phyloP scores from a whole-genome alignment of 768 basidiomycete genomes.

The Mycena floridula region DNA sequence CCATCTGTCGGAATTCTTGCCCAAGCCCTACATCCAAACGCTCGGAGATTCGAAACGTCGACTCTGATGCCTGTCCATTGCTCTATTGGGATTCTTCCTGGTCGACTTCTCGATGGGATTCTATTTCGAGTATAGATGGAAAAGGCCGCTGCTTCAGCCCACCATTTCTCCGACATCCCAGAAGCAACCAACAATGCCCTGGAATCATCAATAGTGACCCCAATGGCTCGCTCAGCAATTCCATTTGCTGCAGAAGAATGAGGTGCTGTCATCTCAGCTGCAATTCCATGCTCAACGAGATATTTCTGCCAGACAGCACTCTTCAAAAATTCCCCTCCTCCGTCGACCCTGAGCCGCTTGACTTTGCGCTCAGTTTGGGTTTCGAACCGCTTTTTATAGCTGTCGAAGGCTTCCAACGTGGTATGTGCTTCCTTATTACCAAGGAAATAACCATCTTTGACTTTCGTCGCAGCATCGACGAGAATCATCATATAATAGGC shows the following conservation, averaged over 20 bases:
- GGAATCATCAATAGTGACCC: conserved; percentile 10
- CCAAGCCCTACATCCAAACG: conserved; percentile 1
- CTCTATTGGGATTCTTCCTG: neutral
- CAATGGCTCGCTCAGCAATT: neutral
- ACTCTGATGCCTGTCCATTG: neutral
- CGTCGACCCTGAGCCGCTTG: conserved; percentile 9
- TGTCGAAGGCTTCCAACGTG: conserved; percentile 6
- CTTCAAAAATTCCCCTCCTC: conserved; percentile 17
- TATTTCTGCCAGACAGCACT: conserved; percentile 4
- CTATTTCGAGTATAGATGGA: neutral
- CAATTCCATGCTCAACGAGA: conserved; percentile 12
- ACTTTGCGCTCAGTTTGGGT: neutral
- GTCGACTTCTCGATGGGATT: neutral
- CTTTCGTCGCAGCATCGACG: neutral
- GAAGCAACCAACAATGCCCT: neutral
- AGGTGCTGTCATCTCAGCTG: conserved; percentile 13
- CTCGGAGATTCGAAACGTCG: conserved; percentile 1
- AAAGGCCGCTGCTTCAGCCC: neutral
- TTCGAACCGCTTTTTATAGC: conserved; percentile 1
- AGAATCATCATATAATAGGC: neutral
- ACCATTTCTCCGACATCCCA: neutral
- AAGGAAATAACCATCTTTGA: neutral
- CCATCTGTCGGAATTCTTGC: neutral
- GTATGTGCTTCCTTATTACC: neutral
- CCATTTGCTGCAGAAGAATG: conserved; percentile 22